These are phyloP conservation scores for Collybiopsis confluens DNA, from an alignment of 768 basidiomycete genomes.

Conservation along the genomic window DNA sequence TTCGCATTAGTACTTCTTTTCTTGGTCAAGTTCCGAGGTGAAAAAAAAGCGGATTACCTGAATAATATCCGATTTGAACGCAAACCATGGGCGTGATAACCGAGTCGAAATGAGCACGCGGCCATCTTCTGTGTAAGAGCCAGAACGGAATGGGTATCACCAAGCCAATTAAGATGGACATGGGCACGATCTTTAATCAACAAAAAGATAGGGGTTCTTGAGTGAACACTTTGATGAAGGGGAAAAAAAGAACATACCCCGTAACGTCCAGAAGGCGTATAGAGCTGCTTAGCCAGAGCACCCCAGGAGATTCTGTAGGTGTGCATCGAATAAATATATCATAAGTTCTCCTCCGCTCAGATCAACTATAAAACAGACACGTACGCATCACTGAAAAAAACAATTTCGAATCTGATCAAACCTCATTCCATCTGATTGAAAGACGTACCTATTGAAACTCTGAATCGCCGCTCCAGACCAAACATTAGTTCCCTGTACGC, in stretches of 20 bases:
- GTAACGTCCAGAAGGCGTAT: constrained; percentile 24
- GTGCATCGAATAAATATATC: no score
- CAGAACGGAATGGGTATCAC: constrained; percentile 36
- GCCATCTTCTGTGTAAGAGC: constrained; percentile 31
- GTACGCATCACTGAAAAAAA: constrained; percentile 8
- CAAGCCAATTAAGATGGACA: constrained; percentile 27
- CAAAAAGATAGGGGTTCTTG: background rate
- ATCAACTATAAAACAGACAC: background rate
- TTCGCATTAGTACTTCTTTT: no score
- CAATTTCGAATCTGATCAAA: background rate
- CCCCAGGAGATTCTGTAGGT: constrained; percentile 32
- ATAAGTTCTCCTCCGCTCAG: no score
- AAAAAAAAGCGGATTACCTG: constrained; percentile 1
- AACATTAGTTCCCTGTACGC: constrained; percentile 52
- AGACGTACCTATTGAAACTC: constrained; percentile 11
- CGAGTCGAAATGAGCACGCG: constrained; percentile 22
- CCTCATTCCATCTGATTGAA: background rate
- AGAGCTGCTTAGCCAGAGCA: constrained; percentile 30
- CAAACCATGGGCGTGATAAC: constrained; percentile 25
- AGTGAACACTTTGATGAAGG: background rate
- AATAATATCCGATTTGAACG: constrained; percentile 15
- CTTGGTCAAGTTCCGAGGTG: background rate
- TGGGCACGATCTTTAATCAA: constrained; percentile 27
- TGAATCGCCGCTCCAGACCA: constrained; percentile 24
- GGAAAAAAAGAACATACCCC: constrained; percentile 4